Conservation (phyloP, 2,329 filamentous ascomycete genomes). For the Trichoderma endophyticum region DNA sequence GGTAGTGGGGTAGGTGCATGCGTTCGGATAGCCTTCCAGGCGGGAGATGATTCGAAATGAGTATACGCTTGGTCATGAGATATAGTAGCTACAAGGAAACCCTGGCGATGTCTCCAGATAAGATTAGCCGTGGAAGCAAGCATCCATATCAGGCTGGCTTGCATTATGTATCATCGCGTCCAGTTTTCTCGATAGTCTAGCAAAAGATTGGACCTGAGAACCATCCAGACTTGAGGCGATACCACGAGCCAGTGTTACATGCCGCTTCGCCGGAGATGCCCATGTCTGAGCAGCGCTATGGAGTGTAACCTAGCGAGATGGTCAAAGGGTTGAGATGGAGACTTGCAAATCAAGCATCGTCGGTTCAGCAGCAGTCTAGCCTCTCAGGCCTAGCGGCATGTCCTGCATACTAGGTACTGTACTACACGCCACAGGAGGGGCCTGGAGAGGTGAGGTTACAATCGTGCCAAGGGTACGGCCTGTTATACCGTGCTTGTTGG, state of each 20-base stretch:
- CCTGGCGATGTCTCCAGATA: not conserved
- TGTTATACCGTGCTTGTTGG: not conserved
- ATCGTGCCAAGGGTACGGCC: not conserved
- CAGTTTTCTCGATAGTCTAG: not conserved
- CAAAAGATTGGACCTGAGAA: not conserved
- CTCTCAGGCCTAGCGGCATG: not conserved
- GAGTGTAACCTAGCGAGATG: conserved; percentile 14
- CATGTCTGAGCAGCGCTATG: not conserved
- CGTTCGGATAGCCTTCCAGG: not conserved
- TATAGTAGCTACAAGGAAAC: not conserved
- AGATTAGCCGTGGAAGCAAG: not conserved
- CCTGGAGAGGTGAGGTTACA: conserved; percentile 7
- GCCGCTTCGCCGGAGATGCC: conserved; percentile 9
- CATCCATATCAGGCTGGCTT: not conserved
- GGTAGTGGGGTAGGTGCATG: not conserved
- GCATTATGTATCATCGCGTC: not conserved
- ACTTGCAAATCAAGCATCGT: not conserved
- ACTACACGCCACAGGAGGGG: conserved; percentile 6
- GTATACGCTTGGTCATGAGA: not conserved
- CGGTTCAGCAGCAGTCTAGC: not conserved
- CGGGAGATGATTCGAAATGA: not conserved
- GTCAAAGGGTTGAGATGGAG: not conserved
- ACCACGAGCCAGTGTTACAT: conserved; percentile 17
- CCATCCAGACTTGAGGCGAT: not conserved
- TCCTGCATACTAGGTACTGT: not conserved